These are phyloP conservation scores for Parathielavia hyrcaniae DNA, from an alignment of 495 filamentous ascomycete genomes.

Conservation along the genomic window DNA sequence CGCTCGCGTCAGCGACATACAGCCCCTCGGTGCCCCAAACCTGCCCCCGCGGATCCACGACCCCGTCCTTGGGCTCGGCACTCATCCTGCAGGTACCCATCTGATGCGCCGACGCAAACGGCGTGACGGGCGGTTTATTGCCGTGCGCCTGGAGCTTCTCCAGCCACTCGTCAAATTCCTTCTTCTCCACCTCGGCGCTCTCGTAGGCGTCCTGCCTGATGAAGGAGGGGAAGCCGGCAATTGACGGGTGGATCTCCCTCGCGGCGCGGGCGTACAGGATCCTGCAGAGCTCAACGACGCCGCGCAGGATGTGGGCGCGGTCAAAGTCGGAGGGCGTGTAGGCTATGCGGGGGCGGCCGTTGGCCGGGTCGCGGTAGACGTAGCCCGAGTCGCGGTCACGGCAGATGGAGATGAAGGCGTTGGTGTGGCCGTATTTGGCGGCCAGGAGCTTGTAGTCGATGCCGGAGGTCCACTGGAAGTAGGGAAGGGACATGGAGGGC, in stretches of 20 bases:
- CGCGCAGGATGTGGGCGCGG: slow-evolving; percentile 59
- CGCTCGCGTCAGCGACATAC: slow-evolving; percentile 79
- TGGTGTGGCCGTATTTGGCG: slow-evolving; percentile 56
- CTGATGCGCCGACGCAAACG: slow-evolving; percentile 65
- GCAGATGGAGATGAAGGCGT: slow-evolving; percentile 59
- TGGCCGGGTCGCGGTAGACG: slow-evolving; percentile 66
- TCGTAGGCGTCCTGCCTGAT: slow-evolving; percentile 38
- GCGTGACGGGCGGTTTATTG: slow-evolving; percentile 45
- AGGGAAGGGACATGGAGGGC: slow-evolving; percentile 43
- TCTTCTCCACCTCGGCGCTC: slow-evolving; percentile 22
- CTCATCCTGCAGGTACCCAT: slow-evolving; percentile 91
- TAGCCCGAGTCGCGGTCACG: slow-evolving; percentile 69
- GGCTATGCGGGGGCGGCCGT: slow-evolving; percentile 56
- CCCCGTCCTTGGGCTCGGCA: slow-evolving; percentile 50
- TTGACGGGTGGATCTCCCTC: slow-evolving; percentile 61
- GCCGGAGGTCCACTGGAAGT: slow-evolving; percentile 57
- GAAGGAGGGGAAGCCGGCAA: slow-evolving; percentile 59
- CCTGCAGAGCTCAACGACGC: slow-evolving; percentile 64
- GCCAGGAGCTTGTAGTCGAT: slow-evolving; percentile 61
- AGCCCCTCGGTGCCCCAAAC: slow-evolving; percentile 72
- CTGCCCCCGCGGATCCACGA: slow-evolving; percentile 66
- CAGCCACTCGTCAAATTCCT: slow-evolving; percentile 49
- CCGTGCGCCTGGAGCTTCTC: slow-evolving; percentile 45
- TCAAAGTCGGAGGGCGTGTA: slow-evolving; percentile 69
- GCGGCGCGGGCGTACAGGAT: slow-evolving; percentile 73